Conservation (phyloP, 805 yeast species). For the Sugiyamaella americana region DNA sequence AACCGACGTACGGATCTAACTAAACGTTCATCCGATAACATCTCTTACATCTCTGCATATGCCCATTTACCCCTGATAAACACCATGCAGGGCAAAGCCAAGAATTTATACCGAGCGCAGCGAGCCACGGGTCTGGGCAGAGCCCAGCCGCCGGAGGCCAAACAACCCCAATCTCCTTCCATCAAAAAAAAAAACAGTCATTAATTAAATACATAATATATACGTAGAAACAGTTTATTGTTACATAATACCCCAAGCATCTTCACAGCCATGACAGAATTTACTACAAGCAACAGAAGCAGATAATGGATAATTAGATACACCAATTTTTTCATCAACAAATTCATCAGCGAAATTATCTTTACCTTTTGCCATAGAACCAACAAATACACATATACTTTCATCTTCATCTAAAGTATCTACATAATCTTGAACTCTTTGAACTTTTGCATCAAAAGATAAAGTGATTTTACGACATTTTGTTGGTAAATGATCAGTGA, state of each 20-base stretch:
- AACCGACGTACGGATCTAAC: no score
- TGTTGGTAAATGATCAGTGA: conserved; percentile 92
- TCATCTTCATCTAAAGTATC: conserved; percentile 75
- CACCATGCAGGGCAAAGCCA: no score
- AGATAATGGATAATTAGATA: conserved; percentile 89
- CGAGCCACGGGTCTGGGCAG: conserved; percentile 1
- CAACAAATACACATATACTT: conserved; percentile 95
- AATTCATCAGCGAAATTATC: conserved; percentile 96
- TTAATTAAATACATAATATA: neutral
- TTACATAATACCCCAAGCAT: conserved; percentile 81
- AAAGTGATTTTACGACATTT: conserved; percentile 91
- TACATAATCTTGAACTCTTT: conserved; percentile 84
- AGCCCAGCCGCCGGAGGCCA: neutral
- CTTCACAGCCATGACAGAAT: conserved; percentile 98
- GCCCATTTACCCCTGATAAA: no score
- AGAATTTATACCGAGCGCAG: neutral
- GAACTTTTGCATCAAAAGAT: conserved; percentile 85
- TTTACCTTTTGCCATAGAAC: conserved; percentile 98
- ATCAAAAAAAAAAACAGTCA: neutral
- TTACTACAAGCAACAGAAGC: conserved; percentile 98
- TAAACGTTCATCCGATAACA: no score
- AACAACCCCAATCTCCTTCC: neutral
- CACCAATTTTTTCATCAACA: conserved; percentile 93
- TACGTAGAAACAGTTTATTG: neutral
- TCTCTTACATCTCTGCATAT: no score